phyloP scores from a whole-genome alignment of 352 stramenopile genomes.

The Globisporangium abappressorium region DNA sequence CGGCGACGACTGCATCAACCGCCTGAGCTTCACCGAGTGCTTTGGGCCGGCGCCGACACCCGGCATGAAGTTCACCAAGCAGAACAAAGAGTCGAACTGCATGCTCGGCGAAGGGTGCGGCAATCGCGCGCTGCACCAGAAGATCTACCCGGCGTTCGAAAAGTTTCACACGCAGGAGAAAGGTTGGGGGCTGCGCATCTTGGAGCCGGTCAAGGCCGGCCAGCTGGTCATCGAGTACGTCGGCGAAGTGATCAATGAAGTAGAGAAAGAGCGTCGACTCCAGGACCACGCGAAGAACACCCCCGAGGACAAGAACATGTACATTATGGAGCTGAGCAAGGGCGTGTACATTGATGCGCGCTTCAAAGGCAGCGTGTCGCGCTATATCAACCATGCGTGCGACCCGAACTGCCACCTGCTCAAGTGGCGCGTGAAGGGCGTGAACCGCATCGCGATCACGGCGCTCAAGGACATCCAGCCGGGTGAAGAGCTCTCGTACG shows the following conservation, averaged over 20 bases:
- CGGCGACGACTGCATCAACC: slow-evolving; percentile 93
- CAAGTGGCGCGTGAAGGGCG: slow-evolving; percentile 93
- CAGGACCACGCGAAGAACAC: slow-evolving; percentile 79
- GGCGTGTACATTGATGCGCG: slow-evolving; percentile 95
- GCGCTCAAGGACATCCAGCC: slow-evolving; percentile 85
- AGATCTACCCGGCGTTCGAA: slow-evolving; percentile 67
- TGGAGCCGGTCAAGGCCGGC: slow-evolving; percentile 78
- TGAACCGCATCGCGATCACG: slow-evolving; percentile 92
- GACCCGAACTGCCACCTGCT: slow-evolving; percentile 94
- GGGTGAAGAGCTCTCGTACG: slow-evolving; percentile 92
- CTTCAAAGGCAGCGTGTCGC: slow-evolving; percentile 91
- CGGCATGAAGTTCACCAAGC: slow-evolving; percentile 67
- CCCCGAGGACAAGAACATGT: slow-evolving; percentile 95
- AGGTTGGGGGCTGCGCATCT: slow-evolving; percentile 87
- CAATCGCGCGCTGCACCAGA: slow-evolving; percentile 89
- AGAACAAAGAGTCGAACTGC: slow-evolving; percentile 88
- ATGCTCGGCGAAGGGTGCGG: slow-evolving; percentile 87
- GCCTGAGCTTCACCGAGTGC: slow-evolving; percentile 91
- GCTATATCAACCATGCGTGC: slow-evolving; percentile 98
- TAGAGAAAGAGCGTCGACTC: slow-evolving; percentile 88
- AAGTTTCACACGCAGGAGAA: slow-evolving; percentile 85
- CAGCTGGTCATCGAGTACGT: slow-evolving; percentile 94
- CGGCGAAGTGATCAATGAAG: slow-evolving; percentile 93
- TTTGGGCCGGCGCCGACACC: slow-evolving; percentile 66
- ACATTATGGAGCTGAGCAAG: slow-evolving; percentile 93